Evolutionary conservation across 2,329 filamentous ascomycete genomes (phyloP).

Genomic region (Colletotrichum navitas): DNA sequence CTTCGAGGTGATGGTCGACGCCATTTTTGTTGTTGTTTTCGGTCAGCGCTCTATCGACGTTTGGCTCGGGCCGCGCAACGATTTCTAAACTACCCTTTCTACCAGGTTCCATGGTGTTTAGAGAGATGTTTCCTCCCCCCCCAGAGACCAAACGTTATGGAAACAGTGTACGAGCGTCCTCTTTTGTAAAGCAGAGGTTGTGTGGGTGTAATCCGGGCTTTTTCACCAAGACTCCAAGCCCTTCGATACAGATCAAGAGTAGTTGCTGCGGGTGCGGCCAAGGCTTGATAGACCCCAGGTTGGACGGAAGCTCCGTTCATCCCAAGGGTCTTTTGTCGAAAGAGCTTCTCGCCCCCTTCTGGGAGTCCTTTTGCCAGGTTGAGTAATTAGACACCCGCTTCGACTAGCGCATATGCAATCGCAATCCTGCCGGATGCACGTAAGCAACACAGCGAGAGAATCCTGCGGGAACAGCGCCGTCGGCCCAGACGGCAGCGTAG

Average conservation of each 20-base stretch:
- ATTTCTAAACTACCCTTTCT: not conserved
- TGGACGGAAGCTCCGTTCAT: not conserved
- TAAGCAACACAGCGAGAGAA: slow-evolving; percentile 2
- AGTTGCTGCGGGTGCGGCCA: too few relatives aligned
- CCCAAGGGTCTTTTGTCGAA: not conserved
- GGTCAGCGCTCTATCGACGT: too few relatives aligned
- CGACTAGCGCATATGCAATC: slow-evolving; percentile 5
- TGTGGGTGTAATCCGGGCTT: not conserved
- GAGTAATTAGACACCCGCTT: not conserved
- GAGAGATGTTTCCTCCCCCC: not conserved
- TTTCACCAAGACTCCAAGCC: not conserved
- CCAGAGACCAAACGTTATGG: not conserved
- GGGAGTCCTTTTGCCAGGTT: not conserved
- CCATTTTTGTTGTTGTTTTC: not conserved
- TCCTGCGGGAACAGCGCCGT: slow-evolving; percentile 12
- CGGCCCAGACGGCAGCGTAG: slow-evolving; percentile 7
- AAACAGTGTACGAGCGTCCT: not conserved
- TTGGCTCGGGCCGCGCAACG: too few relatives aligned
- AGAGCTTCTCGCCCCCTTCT: not conserved
- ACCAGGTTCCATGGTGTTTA: not conserved
- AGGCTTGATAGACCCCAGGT: too few relatives aligned
- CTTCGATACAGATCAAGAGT: not conserved
- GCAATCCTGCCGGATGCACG: not conserved
- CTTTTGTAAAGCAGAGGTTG: not conserved
- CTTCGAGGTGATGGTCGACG: too few relatives aligned